These are phyloP conservation scores for Boletellus sp. DNA, from an alignment of 768 basidiomycete species.

Conservation along the genomic window DNA sequence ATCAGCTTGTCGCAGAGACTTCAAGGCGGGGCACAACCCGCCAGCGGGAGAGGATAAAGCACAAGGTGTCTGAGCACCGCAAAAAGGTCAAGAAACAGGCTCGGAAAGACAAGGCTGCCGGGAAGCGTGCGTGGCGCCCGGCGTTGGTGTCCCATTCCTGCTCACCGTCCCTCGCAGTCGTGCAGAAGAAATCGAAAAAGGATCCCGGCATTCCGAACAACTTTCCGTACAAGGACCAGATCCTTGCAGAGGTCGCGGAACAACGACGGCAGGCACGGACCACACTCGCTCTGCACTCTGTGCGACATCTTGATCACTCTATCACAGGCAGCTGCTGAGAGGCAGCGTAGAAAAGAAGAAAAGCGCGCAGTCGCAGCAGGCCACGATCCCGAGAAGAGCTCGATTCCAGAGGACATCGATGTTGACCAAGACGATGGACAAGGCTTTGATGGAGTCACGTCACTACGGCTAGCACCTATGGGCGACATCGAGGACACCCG, in stretches of 20 bases:
- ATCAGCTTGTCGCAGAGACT: slow-evolving; percentile 54
- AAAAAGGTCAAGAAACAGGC: slow-evolving; percentile 72
- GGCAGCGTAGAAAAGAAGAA: slow-evolving; percentile 60
- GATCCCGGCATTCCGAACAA: slow-evolving; percentile 93
- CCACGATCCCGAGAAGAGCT: slow-evolving; percentile 25
- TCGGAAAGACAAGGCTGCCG: slow-evolving; percentile 72
- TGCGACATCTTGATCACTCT: neutral
- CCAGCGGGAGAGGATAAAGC: slow-evolving; percentile 66
- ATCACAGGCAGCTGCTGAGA: slow-evolving; percentile 72
- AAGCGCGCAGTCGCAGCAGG: slow-evolving; percentile 44
- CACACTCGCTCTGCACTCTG: neutral
- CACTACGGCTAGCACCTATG: slow-evolving; percentile 10
- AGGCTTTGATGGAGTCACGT: slow-evolving; percentile 39
- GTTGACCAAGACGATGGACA: slow-evolving; percentile 28
- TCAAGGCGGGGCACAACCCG: slow-evolving; percentile 75
- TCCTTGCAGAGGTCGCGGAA: slow-evolving; percentile 85
- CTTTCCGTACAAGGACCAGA: slow-evolving; percentile 92
- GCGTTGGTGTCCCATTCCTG: neutral
- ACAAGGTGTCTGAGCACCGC: slow-evolving; percentile 71
- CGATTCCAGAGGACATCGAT: slow-evolving; percentile 26
- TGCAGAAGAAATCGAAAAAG: slow-evolving; percentile 52
- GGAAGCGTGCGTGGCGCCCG: slow-evolving; percentile 63
- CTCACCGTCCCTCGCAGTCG: slow-evolving; percentile 8
- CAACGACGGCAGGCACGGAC: slow-evolving; percentile 62
- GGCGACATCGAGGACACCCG: neutral